Evolutionary conservation across 495 filamentous ascomycete genomes (phyloP), one percentile per base, ranked within the genome.

Genomic region (Penicillium diatomitis): DNA sequence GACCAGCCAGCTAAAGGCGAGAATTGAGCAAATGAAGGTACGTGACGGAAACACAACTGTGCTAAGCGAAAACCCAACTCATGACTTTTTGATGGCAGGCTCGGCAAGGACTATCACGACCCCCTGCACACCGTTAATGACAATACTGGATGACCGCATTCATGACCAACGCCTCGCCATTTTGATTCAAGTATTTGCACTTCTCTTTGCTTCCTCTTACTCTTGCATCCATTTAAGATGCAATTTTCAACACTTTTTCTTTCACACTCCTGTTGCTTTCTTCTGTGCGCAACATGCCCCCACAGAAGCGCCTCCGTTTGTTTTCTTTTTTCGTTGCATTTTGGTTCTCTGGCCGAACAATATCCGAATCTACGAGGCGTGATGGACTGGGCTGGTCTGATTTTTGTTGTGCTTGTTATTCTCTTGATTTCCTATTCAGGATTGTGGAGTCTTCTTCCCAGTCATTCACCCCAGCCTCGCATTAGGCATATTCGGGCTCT

Each of bases 1-100:
- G 8, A 99, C 94, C 37, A 96, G 87, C 65, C 89, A 92, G 66
- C 68, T 99, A 59, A 99, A 97, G 74, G 85, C 90, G 38, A 79
- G 91, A 66, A 99, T 99, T 65, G 94, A 99, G 75, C 72, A 82
- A 65, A 86, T 86, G 82, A 86, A 86, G 79, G 82, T 85, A 54
- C 40, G 78, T 66, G 28, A 32, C 20, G 20, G 20, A 20, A 20
- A 20, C 0, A 20, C 20, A 2, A 20, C 20, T 20, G 20, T 2
- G 2, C 20, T 20, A 20, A 20, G 20, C 20, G 20, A 2, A 20
- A 20, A 20, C 20, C 20, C 20, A n/a, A 4, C 44, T 52, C 12
- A 51, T 49, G 41, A 20, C 20, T 20, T 20, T 46, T 42, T 50
- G 37, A 28, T 31, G 29, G 55, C 44, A 73, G 70, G 67, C 64